Evolutionary conservation across 345 rosid genomes (phyloP), one percentile per base, ranked within the genome.

Genomic region (Aquilaria yunnanensis): DNA sequence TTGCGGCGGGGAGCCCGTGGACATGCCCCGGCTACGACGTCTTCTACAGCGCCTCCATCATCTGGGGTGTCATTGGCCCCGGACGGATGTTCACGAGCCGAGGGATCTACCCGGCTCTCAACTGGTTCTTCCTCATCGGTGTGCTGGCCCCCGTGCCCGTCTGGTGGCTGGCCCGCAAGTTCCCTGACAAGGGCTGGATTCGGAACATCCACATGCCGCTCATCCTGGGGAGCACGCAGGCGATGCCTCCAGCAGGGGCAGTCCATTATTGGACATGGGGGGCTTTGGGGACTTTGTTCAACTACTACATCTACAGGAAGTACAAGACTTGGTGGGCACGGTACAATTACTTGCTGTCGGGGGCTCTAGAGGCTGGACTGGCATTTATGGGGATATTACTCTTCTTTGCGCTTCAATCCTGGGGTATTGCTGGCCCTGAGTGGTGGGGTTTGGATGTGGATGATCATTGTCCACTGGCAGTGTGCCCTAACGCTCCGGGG

Each of bases 11-110:
- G 29, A 91, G 97, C 71, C 96, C 96, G 3, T 92, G 96, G 96
- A 84, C 91, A 34, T 86, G 97, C 62, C 97, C 62, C 86, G 73
- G 81, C 2, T 79, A 77, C 59, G 84, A 80, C 12, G 90, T 86
- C 3, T 91, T 88, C 77, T 91, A 88, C 83, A 79, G 74, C 59
- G 96, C 96, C 32, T 92, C 98, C 0, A 82, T 89, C 82, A 83
- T 89, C 46, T 89, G 96, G 98, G 96, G 98, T 68, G 87, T 89
- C 1, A 74, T 92, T 9, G 95, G 96, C 10, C 96, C 96, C 0
- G 69, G 69, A 59, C 74, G 90, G 57, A 85, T 92, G 92, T 89
- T 92, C 58, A 72, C 86, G 29, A 77, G 58, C 3, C 23, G 56
- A 0, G 98, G 93, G 2, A 67, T 85, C 67, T 87, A 89, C 66